Conservation (phyloP, 1,139 yeast genomes). For the Zygosaccharomyces sapae region DNA sequence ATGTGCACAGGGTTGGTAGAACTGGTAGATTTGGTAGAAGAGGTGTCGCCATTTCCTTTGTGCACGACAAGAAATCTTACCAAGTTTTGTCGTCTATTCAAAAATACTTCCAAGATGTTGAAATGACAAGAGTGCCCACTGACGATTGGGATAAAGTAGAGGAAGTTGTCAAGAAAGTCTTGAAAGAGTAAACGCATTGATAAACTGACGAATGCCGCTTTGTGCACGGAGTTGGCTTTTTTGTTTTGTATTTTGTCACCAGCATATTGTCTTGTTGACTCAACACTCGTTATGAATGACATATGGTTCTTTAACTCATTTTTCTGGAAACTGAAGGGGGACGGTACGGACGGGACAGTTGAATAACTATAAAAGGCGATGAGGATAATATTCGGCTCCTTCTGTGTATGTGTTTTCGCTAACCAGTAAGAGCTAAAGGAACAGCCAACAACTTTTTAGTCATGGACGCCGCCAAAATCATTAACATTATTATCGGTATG, state of each 20-base stretch:
- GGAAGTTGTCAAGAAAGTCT: constrained; percentile 74
- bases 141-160: constrained; percentile 97
- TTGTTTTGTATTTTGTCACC: not conserved
- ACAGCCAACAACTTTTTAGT: constrained; percentile 4
- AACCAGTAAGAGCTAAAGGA: no score
- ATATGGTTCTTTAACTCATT: not conserved
- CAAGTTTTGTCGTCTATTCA: constrained; percentile 62
- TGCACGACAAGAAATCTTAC: constrained; percentile 71
- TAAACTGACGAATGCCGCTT: not conserved
- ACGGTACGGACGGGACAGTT: not conserved
- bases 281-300: constrained; percentile 4
- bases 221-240: not conserved
- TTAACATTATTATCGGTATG: constrained; percentile 40
- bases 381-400: not conserved
- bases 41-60: constrained; percentile 91
- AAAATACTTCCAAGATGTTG: constrained; percentile 73
- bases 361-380: constrained; percentile 6
- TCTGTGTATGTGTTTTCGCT: not conserved
- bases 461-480: constrained; percentile 39
- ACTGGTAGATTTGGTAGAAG: constrained; percentile 98
- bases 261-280: constrained; percentile 4
- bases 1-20: constrained; percentile 96
- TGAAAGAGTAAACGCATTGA: constrained; percentile 42
- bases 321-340: constrained; percentile 1
- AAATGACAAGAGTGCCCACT: constrained; percentile 82